Evolutionary conservation across 306 rosid genomes (phyloP).

Genomic region (Quercus berberidifolia): DNA sequence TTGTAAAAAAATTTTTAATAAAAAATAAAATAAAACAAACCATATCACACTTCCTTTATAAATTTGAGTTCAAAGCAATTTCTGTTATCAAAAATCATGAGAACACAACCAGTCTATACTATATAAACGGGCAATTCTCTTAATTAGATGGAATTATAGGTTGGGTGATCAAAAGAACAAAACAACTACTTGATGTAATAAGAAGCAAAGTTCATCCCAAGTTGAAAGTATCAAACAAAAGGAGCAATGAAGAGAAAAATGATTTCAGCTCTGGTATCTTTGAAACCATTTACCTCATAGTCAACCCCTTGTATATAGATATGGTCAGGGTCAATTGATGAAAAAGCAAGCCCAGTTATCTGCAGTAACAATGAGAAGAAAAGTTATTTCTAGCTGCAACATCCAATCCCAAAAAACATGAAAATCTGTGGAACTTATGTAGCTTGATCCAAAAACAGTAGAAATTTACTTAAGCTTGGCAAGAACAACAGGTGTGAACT

Average conservation of each 20-base stretch:
- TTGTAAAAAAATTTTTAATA: not conserved
- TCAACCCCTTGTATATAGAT: constrained; percentile 89
- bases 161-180: not conserved
- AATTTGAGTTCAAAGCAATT: not conserved
- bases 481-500: not conserved
- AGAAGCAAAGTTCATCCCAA: not conserved
- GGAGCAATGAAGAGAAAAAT: not conserved
- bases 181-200: not conserved
- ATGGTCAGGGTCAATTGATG: constrained; percentile 61
- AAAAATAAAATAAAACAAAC: not conserved
- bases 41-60: not conserved
- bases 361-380: constrained; percentile 32
- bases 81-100: not conserved
- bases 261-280: not conserved
- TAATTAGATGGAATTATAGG: not conserved
- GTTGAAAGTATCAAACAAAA: not conserved
- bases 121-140: not conserved
- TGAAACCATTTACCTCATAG: constrained; percentile 57
- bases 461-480: constrained; percentile 7
- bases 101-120: not conserved
- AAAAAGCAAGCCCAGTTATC: constrained; percentile 86
- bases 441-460: not conserved
- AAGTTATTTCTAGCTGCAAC: constrained; percentile 7
- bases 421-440: not conserved
- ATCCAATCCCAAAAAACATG: constrained; percentile 1